Base-by-base conservation (phyloP, 2,329 filamentous ascomycete species). In the Claviceps sp. region DNA sequence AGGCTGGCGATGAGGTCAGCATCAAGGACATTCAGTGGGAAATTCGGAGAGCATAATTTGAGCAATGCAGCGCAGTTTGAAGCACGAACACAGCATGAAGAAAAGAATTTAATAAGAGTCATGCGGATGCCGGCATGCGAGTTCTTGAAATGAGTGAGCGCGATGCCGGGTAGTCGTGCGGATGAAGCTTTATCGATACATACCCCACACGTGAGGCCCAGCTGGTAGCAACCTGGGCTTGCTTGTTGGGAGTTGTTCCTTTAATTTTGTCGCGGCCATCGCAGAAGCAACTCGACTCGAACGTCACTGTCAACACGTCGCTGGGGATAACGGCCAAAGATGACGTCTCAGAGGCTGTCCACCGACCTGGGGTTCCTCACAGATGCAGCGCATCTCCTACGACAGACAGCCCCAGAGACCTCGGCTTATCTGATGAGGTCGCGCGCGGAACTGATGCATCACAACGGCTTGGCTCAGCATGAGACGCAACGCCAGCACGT, bases 21-120 rank as follows among this genome's bases (percentile, higher is more conserved):
- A 89, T 96, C 65, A 91, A 89, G 65, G 87, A 93, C 34, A 68
- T 95, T 52, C 87, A 80, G 56, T 98, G 89, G 89, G 84, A 89
- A 58, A 85, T 98, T 58, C 77, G 80, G 57, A 77, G 89, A 58
- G 80, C 82, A 39, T 93, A 76, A 50, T 34, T 30, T 16, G 30
- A 4, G 2, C 30, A 34, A 34, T 34, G 30, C 10, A 34, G 10
- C 30, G 30, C 30, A 34, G 11, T 11, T 11, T 11, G 10, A 34
- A 34, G 8, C 8, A 34, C 10, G 10, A 11, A 34, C 10, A 34
- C 10, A 34, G 30, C 30, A 41, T n/a, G 39, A 42, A 42, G 19
- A 24, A 13, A 24, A 11, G 30, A 34, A 8, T 34, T 34, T 8
- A 4, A 34, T 10, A 3, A 34, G 8, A 8, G 30, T 11, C 10